These are phyloP conservation scores for Malus asiatica DNA, from an alignment of 306 rosid species.

Conservation along the genomic window DNA sequence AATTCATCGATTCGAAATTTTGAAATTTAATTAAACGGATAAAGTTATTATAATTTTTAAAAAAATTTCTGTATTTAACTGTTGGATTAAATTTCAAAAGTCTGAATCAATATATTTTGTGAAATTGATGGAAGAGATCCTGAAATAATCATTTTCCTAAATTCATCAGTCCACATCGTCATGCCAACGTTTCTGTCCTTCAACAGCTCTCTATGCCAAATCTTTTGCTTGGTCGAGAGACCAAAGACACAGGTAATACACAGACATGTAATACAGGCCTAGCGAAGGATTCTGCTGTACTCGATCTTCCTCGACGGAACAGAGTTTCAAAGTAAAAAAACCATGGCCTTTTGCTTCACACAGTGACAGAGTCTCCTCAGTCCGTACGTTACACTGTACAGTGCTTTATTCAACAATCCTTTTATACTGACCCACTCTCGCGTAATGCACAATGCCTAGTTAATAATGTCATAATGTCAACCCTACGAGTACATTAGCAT, in stretches of 20 bases:
- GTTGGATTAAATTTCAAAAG: too few species aligned
- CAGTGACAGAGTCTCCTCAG: not conserved
- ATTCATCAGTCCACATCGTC: conserved; percentile 23
- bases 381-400: not conserved
- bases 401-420: not conserved
- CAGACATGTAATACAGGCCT: not conserved
- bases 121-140: too few species aligned
- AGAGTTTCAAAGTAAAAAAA: not conserved
- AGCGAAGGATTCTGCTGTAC: not conserved
- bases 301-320: not conserved
- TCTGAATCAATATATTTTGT: rapidly evolving
- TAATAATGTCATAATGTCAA: too few species aligned
- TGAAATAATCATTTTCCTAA: too few species aligned
- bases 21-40: too few species aligned
- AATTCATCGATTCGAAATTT: rapidly evolving
- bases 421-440: not conserved
- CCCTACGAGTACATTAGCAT: too few species aligned
- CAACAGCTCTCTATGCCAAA: not conserved
- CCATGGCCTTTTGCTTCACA: not conserved
- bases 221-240: conserved; percentile 22
- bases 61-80: rapidly evolving
- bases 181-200: conserved; percentile 15
- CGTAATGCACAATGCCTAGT: not conserved
- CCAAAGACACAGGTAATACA: not conserved
- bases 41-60: too few species aligned